These are phyloP conservation scores for Fusarium siculi DNA, from an alignment of 2,329 filamentous ascomycete genomes.

Conservation along the genomic window DNA sequence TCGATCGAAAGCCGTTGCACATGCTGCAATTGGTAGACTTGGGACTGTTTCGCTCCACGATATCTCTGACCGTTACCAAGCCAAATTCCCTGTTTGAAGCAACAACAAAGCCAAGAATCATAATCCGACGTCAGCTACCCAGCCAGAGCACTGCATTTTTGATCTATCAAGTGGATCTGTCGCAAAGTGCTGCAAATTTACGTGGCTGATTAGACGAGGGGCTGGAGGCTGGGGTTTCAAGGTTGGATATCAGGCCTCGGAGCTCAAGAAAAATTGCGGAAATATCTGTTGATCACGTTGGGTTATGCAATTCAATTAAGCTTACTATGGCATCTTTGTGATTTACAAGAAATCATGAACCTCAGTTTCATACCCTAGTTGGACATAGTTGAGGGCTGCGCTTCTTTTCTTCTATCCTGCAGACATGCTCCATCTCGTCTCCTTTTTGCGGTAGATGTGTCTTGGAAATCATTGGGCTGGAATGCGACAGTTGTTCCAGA, in stretches of 20 bases:
- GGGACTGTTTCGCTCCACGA: slow-evolving; percentile 19
- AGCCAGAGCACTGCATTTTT: slow-evolving; percentile 21
- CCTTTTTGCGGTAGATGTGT: slow-evolving; percentile 13
- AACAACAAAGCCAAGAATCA: slow-evolving; percentile 26
- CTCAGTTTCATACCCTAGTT: background rate
- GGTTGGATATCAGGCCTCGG: background rate
- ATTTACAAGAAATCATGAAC: background rate
- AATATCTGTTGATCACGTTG: background rate
- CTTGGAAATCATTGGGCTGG: slow-evolving; percentile 4
- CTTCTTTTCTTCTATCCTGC: background rate
- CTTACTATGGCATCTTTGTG: background rate
- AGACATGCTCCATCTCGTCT: slow-evolving; percentile 17
- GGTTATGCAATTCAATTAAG: background rate
- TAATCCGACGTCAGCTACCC: slow-evolving; percentile 29
- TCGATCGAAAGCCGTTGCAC: background rate
- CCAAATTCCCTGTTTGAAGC: slow-evolving; percentile 35
- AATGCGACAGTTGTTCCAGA: slow-evolving; percentile 4
- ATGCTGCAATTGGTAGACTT: slow-evolving; percentile 8
- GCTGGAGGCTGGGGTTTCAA: slow-evolving; percentile 35
- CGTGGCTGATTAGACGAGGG: slow-evolving; percentile 43
- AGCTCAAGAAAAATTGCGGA: background rate
- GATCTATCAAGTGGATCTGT: slow-evolving; percentile 23
- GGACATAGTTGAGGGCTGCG: background rate
- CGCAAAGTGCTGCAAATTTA: slow-evolving; percentile 37
- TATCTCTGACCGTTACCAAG: slow-evolving; percentile 26